Evolutionary conservation across 2,329 filamentous ascomycete genomes (phyloP).

Genomic region (Colletotrichum chlorophyti): DNA sequence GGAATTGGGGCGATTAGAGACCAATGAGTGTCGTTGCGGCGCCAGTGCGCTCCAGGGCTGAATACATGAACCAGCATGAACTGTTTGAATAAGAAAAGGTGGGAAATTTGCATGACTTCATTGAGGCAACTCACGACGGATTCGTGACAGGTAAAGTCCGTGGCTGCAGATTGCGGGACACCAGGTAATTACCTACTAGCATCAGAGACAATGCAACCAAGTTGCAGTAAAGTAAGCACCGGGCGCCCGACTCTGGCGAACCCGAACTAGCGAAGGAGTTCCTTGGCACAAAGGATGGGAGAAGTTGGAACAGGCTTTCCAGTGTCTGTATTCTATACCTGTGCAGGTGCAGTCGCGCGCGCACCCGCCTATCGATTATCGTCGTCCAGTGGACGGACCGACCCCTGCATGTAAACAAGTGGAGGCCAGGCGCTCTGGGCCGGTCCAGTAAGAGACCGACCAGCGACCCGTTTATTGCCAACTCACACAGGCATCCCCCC

Average conservation of each 20-base stretch:
- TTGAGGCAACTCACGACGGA: neutral
- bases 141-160: too few species aligned
- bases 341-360: too few species aligned
- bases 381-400: conserved; percentile 27
- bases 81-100: neutral
- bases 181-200: too few species aligned
- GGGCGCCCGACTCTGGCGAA: neutral
- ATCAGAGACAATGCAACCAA: too few species aligned
- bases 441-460: conserved; percentile 13
- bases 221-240: neutral
- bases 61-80: neutral
- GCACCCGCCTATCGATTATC: conserved; percentile 22
- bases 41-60: neutral
- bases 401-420: conserved; percentile 28
- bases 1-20: neutral
- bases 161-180: too few species aligned
- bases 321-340: neutral
- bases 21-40: neutral
- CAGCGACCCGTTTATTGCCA: conserved; percentile 18
- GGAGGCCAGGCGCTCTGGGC: conserved; percentile 18
- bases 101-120: conserved; percentile 6
- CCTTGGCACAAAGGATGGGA: neutral
- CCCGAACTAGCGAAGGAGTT: too few species aligned
- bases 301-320: conserved; percentile 5
- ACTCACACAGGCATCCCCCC: conserved; percentile 28